Evolutionary conservation across 179 eudicot genomes (phyloP), one percentile per base, ranked within the genome.

Genomic region (Carnegiea gigantea): DNA sequence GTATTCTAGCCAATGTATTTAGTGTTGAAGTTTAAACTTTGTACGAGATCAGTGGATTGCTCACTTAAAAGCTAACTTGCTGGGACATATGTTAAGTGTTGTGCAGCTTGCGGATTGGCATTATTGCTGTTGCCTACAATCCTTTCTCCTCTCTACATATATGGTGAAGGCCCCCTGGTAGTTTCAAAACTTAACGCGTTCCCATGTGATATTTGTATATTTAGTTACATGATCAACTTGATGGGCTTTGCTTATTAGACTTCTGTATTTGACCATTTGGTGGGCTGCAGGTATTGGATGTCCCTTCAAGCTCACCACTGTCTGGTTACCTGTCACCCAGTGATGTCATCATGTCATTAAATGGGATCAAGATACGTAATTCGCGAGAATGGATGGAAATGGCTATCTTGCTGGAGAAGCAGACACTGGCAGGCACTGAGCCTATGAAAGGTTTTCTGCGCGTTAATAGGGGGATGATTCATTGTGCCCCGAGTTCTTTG

Each of bases 151-250:
- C 82, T 94, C 65, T 96, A 92, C 83, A 53, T 86, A 28, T 88
- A 94, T 54, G 92, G 92, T 46, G 92, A 90, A 80, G 85, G 89
- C 85, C 94, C 92, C 78, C 86, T 90, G 99, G 99, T 96, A 91
- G 38, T 73, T 82, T 36, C 74, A n/a, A 76, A 43, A 59, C 44
- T 76, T 80, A 17, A 71, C 51, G 65, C 28, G 2, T 70, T 74
- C 17, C 38, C 14, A 23, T 71, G 72, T 30, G n/a, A 40, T 80
- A 23, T 40, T 24, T 75, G 24, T 74, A 20, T 53, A n/a, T 70
- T 73, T 73, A 40, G 59, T 87, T 65, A 20, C 11, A 26, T 80
- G 30, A 79, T 85, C 36, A 11, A 71, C 36, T 28, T 62, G 78
- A 60, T 43, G 54, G 12, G 24, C 43, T 30, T 57, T 70, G 12